These are phyloP conservation scores for Hymenoscyphus fructigenus DNA, from an alignment of 2,329 filamentous ascomycete species.

Conservation along the genomic window DNA sequence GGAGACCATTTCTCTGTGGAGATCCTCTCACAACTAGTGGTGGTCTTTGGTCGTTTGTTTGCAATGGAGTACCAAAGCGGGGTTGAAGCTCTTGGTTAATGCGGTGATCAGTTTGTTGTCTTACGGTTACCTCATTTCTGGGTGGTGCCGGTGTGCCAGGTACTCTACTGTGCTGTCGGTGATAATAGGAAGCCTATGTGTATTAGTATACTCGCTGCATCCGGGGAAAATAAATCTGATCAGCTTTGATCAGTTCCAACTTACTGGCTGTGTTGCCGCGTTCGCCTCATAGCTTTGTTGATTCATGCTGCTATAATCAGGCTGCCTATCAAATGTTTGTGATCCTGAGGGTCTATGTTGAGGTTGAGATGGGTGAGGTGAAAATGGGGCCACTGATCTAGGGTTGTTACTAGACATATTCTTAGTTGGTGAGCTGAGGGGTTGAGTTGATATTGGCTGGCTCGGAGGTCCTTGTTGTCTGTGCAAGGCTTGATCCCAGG, in stretches of 20 bases:
- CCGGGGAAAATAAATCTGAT: background rate
- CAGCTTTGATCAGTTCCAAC: slow-evolving; percentile 1
- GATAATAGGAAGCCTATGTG: slow-evolving; percentile 20
- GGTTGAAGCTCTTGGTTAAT: slow-evolving; percentile 24
- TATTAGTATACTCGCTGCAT: slow-evolving; percentile 19
- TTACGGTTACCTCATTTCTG: slow-evolving; percentile 32
- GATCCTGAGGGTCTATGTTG: slow-evolving; percentile 6
- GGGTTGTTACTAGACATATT: background rate
- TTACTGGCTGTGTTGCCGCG: slow-evolving; percentile 9
- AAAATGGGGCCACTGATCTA: background rate
- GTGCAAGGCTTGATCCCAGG: slow-evolving; percentile 36
- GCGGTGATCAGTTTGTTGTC: slow-evolving; percentile 26
- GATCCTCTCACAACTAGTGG: slow-evolving; percentile 34
- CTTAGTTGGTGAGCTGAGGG: background rate
- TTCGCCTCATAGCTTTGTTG: background rate
- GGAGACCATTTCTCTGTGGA: slow-evolving; percentile 28
- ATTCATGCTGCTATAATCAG: slow-evolving; percentile 4
- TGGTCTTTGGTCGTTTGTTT: slow-evolving; percentile 25
- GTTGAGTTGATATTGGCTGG: background rate
- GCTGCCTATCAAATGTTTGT: background rate
- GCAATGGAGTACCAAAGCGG: slow-evolving; percentile 20
- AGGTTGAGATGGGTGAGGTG: background rate
- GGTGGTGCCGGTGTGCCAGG: slow-evolving; percentile 11
- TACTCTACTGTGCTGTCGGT: slow-evolving; percentile 21
- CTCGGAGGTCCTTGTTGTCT: slow-evolving; percentile 24